Percentiles rank a stretch among this genome's conserved stretches.
Evolutionary conservation across 2,329 filamentous ascomycete species (phyloP).

Genomic region (Cucurbitaria berberidis): DNA sequence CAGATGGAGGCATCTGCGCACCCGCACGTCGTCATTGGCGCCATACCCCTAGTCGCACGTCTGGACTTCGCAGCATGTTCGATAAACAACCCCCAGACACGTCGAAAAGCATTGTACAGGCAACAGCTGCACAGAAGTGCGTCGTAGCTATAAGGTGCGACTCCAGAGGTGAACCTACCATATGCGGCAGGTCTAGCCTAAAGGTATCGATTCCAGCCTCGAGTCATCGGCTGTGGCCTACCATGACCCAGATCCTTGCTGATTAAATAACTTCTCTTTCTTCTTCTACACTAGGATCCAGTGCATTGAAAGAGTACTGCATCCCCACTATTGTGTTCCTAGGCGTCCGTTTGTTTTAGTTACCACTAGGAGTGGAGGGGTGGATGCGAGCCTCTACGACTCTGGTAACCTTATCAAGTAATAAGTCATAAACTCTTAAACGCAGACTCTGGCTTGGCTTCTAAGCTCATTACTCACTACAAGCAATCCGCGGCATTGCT

Average conservation of each 20-base stretch:
- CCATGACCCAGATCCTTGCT: constrained; percentile 6
- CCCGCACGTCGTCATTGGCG: constrained; percentile 26
- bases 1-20: constrained; percentile 17
- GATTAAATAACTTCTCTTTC: too few relatives aligned
- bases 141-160: constrained; percentile 7
- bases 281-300: too few relatives aligned
- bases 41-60: constrained; percentile 11
- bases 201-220: constrained; percentile 29
- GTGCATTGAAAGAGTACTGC: too few relatives aligned
- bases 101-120: background rate
- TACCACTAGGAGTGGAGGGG: too few relatives aligned
- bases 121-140: too few relatives aligned
- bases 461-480: too few relatives aligned
- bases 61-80: constrained; percentile 7
- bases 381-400: background rate
- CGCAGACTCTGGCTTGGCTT: too few relatives aligned
- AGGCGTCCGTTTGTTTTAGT: too few relatives aligned
- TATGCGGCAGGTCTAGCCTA: constrained; percentile 20
- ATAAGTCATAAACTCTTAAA: too few relatives aligned
- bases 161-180: constrained; percentile 24
- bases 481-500: too few relatives aligned
- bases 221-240: constrained; percentile 34
- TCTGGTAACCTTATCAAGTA: too few relatives aligned
- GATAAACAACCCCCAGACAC: background rate
- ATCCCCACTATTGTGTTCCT: too few relatives aligned